phyloP scores from a whole-genome alignment of 1,284 basidiomycete genomes.

The Melampsora larici-populina region DNA sequence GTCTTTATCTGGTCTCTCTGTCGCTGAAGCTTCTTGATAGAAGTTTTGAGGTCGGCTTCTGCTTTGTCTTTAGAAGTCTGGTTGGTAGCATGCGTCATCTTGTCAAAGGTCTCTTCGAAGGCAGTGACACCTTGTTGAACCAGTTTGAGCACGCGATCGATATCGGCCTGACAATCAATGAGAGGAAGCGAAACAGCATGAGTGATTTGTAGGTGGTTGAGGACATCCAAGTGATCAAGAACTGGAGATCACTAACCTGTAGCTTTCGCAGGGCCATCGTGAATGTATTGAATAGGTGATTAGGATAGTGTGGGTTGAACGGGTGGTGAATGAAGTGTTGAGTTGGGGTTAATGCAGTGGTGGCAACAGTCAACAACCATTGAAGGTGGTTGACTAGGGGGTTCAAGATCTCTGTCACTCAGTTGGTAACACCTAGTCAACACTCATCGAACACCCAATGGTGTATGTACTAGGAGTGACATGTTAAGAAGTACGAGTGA shows the following conservation, averaged over 20 bases:
- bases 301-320: too few species aligned
- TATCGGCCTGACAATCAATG: slow-evolving; percentile 29
- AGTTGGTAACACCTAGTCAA: too few species aligned
- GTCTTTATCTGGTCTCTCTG: slow-evolving; percentile 98
- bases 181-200: background rate
- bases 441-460: too few species aligned
- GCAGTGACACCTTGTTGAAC: slow-evolving; percentile 52
- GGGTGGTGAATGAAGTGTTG: too few species aligned
- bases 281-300: background rate
- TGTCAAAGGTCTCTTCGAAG: slow-evolving; percentile 53
- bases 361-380: too few species aligned
- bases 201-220: background rate
- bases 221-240: background rate
- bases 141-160: slow-evolving; percentile 42
- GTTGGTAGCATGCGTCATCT: slow-evolving; percentile 52
- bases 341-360: too few species aligned
- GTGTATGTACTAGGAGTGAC: too few species aligned
- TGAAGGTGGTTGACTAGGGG: too few species aligned
- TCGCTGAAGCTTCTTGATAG: slow-evolving; percentile 89
- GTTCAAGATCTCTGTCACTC: too few species aligned
- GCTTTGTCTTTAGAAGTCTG: slow-evolving; percentile 54
- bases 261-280: slow-evolving; percentile 43
- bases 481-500: too few species aligned
- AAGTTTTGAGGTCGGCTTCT: slow-evolving; percentile 54
- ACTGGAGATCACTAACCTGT: slow-evolving; percentile 20